Conservation (phyloP, 306 rosid species). For the Vicia sativa region DNA sequence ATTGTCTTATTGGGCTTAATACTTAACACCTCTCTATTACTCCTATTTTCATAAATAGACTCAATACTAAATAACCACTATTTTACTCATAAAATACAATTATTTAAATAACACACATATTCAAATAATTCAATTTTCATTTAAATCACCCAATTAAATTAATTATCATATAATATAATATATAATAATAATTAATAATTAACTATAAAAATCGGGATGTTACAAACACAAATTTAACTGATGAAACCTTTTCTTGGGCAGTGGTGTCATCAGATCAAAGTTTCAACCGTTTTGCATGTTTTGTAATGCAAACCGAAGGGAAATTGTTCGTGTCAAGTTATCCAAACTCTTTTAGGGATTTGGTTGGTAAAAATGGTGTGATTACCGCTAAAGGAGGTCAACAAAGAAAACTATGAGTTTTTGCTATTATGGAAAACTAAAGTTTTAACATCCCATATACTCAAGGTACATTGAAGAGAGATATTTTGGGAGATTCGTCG, state of each 20-base stretch:
- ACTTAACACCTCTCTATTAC: too few species aligned
- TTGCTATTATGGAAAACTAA: constrained; percentile 36
- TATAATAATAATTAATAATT: too few species aligned
- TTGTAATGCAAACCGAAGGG: constrained; percentile 90
- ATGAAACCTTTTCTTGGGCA: constrained; percentile 45
- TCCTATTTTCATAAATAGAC: too few species aligned
- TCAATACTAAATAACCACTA: too few species aligned
- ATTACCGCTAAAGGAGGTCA: constrained; percentile 92
- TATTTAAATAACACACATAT: too few species aligned
- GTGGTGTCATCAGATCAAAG: constrained; percentile 87
- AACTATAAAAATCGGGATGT: too few species aligned
- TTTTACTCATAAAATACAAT: too few species aligned
- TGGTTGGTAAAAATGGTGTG: constrained; percentile 90
- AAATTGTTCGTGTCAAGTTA: constrained; percentile 74
- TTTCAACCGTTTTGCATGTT: constrained; percentile 85
- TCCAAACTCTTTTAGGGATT: constrained; percentile 88
- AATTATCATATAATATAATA: too few species aligned
- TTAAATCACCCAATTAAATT: too few species aligned
- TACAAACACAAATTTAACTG: too few species aligned
- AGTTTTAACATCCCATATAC: constrained; percentile 28
- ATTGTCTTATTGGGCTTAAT: too few species aligned
- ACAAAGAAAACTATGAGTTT: constrained; percentile 51
- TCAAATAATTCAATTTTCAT: too few species aligned
- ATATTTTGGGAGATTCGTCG: constrained; percentile 94
- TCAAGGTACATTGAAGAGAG: constrained; percentile 96